Percentiles rank a stretch among this genome's conserved stretches.
Conservation (phyloP, 768 basidiomycete genomes). For the Nidularia sp. region DNA sequence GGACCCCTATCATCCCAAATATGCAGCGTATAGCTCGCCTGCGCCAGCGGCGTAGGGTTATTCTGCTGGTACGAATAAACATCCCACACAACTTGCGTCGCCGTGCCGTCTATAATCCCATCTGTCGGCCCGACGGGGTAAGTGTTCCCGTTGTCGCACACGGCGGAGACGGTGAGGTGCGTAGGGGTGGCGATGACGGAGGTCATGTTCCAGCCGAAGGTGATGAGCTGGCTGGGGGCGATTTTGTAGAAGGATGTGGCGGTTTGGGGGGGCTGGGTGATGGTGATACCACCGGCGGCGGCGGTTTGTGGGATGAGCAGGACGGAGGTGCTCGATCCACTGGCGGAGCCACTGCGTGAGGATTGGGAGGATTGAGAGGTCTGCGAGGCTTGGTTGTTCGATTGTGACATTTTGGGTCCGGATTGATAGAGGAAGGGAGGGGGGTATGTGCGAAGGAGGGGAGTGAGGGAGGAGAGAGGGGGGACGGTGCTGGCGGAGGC, state of each 20-base stretch:
- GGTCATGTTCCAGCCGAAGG: conserved; percentile 91
- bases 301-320: conserved; percentile 41
- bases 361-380: background rate
- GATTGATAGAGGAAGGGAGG: background rate
- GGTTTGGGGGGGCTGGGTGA: conserved; percentile 80
- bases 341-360: background rate
- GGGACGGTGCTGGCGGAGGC: background rate
- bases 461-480: background rate
- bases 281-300: conserved; percentile 61
- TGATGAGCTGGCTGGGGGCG: conserved; percentile 65
- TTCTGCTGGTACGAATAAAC: conserved; percentile 67
- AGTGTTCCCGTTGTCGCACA: conserved; percentile 84
- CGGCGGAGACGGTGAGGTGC: conserved; percentile 74
- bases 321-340: background rate
- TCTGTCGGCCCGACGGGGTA: conserved; percentile 82
- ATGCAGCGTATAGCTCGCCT: conserved; percentile 71
- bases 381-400: background rate
- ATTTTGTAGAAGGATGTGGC: conserved; percentile 89
- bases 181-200: conserved; percentile 67
- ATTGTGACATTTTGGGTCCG: background rate
- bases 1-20: conserved; percentile 83
- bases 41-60: conserved; percentile 64
- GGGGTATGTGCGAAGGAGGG: background rate
- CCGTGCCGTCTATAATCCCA: conserved; percentile 66
- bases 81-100: conserved; percentile 78